Conservation (phyloP, 768 basidiomycete genomes). For the Phanerodontia chrysosporium region DNA sequence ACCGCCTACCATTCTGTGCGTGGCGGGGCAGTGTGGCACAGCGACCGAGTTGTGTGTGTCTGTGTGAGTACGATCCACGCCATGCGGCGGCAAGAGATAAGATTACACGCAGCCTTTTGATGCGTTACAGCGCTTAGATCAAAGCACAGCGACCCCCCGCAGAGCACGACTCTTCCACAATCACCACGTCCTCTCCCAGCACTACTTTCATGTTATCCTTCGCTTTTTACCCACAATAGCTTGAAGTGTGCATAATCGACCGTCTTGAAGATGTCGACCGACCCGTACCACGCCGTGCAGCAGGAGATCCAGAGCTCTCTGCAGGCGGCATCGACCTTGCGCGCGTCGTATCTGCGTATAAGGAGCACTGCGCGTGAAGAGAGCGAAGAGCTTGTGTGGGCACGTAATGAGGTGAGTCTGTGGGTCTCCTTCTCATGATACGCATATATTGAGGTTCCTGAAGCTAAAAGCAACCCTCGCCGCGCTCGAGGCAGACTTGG, state of each 20-base stretch:
- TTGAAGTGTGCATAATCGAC: neutral
- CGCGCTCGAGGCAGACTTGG: constrained; percentile 79
- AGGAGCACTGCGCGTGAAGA: constrained; percentile 67
- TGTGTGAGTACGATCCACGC: neutral
- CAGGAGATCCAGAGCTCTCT: constrained; percentile 77
- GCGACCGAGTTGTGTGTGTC: neutral
- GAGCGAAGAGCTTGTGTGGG: constrained; percentile 79
- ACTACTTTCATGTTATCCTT: too few relatives aligned
- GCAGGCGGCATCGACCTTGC: constrained; percentile 64
- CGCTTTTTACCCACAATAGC: too few relatives aligned
- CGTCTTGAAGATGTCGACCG: constrained; percentile 51
- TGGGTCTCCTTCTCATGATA: neutral
- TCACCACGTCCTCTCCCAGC: too few relatives aligned
- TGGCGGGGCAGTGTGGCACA: neutral
- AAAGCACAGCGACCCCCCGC: neutral
- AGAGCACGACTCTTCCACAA: neutral
- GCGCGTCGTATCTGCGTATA: constrained; percentile 75
- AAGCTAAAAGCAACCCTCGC: constrained; percentile 72
- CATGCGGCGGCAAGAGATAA: neutral
- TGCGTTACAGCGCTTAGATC: neutral
- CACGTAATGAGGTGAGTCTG: constrained; percentile 62
- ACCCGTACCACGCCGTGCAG: constrained; percentile 86
- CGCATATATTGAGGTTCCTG: neutral
- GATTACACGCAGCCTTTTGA: neutral
- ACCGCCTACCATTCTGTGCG: too few relatives aligned